Conservation (phyloP, 495 filamentous ascomycete species). For the Talaromyces nanjingensis region DNA sequence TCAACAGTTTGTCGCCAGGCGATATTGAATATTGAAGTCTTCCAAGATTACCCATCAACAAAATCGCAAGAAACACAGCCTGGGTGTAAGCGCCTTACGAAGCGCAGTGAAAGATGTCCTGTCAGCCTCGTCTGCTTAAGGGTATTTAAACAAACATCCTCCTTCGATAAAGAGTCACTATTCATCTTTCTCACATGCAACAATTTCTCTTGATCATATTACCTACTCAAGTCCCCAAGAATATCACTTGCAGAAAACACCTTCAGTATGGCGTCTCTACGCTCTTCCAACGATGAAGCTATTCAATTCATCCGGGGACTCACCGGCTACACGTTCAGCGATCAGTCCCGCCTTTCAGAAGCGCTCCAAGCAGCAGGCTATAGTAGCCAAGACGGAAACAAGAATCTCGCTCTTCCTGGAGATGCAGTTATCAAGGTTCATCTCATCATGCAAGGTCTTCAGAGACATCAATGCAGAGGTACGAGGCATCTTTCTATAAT, state of each 20-base stretch:
- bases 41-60: no score
- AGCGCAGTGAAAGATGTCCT: not conserved
- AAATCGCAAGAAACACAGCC: no score
- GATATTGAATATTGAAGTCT: not conserved
- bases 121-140: not conserved
- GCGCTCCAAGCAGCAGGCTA: not conserved
- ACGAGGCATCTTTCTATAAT: not conserved
- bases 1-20: not conserved
- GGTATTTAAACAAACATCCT: not conserved
- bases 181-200: not conserved
- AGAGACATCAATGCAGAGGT: slow-evolving; percentile 20
- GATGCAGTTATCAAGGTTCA: slow-evolving; percentile 4
- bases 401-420: slow-evolving; percentile 6
- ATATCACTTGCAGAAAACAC: not conserved
- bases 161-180: not conserved
- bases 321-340: not conserved
- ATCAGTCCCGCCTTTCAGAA: not conserved
- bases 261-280: not conserved
- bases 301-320: not conserved
- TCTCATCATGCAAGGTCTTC: slow-evolving; percentile 6
- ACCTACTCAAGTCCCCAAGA: not conserved
- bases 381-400: slow-evolving; percentile 10
- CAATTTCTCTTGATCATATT: not conserved
- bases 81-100: not conserved
- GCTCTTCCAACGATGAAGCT: not conserved